Evolutionary conservation across 352 stramenopile species (phyloP).

Genomic region (Phytopythium kandeliae): DNA sequence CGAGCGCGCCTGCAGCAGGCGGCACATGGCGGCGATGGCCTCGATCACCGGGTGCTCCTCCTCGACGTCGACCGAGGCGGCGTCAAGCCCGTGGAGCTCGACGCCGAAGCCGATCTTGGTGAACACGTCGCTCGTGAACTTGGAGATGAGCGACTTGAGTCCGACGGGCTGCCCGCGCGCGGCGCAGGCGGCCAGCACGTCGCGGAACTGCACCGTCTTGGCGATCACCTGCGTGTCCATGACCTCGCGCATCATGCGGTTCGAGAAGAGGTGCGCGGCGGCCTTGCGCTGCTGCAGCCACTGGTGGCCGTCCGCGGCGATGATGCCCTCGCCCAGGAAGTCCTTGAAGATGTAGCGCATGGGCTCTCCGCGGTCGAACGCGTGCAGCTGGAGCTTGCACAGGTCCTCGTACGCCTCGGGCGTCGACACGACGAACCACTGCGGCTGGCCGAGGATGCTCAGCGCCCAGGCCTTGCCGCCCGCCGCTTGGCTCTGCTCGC

Average conservation of each 20-base stretch:
- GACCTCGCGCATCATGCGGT: conserved; percentile 40
- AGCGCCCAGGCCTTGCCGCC: conserved; percentile 23
- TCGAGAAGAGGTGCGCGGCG: conserved; percentile 84
- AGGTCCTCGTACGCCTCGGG: conserved; percentile 35
- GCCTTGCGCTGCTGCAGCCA: conserved; percentile 72
- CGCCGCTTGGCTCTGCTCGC: conserved; percentile 21
- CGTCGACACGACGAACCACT: conserved; percentile 26
- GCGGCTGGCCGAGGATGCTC: conserved; percentile 15
- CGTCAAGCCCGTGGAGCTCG: conserved; percentile 31
- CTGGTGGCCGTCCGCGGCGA: conserved; percentile 38
- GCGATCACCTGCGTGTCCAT: conserved; percentile 31
- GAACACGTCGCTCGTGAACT: conserved; percentile 72
- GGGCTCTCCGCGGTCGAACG: conserved; percentile 45
- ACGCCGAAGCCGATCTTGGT: conserved; percentile 66
- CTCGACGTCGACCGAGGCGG: conserved; percentile 17
- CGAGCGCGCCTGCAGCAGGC: conserved; percentile 27
- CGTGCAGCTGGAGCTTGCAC: conserved; percentile 42
- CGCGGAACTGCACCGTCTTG: conserved; percentile 19
- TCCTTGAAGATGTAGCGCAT: conserved; percentile 35
- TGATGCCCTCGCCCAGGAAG: conserved; percentile 65
- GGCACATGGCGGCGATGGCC: conserved; percentile 38
- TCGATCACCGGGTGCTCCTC: conserved; percentile 32
- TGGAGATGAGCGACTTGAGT: conserved; percentile 36
- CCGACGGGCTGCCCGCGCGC: conserved; percentile 9
- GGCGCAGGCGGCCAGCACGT: conserved; percentile 13